These are phyloP conservation scores for Austroboletus sp. DNA, from an alignment of 1,284 basidiomycete species.

Conservation along the genomic window DNA sequence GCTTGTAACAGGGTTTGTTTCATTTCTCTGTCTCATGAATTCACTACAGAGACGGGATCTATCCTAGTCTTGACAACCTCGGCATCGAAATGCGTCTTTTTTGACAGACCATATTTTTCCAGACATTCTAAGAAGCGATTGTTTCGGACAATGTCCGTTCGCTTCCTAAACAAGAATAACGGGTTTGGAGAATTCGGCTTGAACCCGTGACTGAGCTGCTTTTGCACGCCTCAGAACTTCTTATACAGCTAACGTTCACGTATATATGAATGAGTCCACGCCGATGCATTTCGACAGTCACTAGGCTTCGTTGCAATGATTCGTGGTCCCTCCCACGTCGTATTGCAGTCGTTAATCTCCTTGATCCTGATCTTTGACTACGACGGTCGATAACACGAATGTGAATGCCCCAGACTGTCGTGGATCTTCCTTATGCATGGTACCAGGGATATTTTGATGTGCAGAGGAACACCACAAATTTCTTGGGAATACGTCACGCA, in stretches of 20 bases:
- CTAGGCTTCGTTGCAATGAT: not conserved
- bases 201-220: too few species aligned
- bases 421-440: constrained; percentile 16
- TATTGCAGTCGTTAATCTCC: not conserved
- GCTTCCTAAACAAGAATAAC: too few species aligned
- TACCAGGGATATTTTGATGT: constrained; percentile 14
- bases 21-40: too few species aligned
- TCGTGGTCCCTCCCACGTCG: not conserved
- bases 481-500: constrained; percentile 18
- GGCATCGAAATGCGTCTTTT: too few species aligned
- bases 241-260: not conserved
- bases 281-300: not conserved
- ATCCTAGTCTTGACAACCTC: too few species aligned
- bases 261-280: not conserved
- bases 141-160: too few species aligned
- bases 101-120: too few species aligned
- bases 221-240: not conserved
- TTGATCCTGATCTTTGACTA: not conserved
- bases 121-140: too few species aligned
- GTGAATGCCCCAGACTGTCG: not conserved
- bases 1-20: too few species aligned
- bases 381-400: not conserved
- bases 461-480: constrained; percentile 8
- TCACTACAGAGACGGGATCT: too few species aligned
- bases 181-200: too few species aligned